Conservation (phyloP, 2,329 filamentous ascomycete species). For the Cladophialophora immunda region DNA sequence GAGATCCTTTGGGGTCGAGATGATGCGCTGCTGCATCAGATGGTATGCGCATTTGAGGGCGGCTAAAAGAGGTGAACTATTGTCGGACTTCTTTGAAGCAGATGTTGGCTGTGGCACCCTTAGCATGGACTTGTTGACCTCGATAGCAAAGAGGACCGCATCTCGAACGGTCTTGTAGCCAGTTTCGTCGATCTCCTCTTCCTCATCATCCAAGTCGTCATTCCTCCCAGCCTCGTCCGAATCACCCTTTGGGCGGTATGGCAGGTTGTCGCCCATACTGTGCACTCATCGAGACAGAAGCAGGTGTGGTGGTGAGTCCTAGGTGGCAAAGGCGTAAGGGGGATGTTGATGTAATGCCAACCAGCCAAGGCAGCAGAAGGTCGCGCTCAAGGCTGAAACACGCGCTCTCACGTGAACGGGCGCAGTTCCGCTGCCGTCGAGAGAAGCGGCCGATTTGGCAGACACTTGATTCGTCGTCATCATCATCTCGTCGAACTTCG, state of each 20-base stretch:
- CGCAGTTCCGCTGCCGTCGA: not conserved
- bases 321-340: not conserved
- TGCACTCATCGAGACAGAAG: not conserved
- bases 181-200: slow-evolving; percentile 57
- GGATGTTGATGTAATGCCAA: slow-evolving; percentile 15
- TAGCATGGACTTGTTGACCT: slow-evolving; percentile 90
- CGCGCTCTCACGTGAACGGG: slow-evolving; percentile 28
- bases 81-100: slow-evolving; percentile 77
- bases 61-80: slow-evolving; percentile 79
- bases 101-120: slow-evolving; percentile 65
- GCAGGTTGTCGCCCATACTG: slow-evolving; percentile 37
- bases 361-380: slow-evolving; percentile 3
- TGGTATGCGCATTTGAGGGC: slow-evolving; percentile 93
- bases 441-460: not conserved
- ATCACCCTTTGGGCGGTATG: slow-evolving; percentile 46
- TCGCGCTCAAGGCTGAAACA: slow-evolving; percentile 4
- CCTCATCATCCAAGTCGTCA: slow-evolving; percentile 53
- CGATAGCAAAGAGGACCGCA: slow-evolving; percentile 96
- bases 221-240: slow-evolving; percentile 47
- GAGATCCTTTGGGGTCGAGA: slow-evolving; percentile 95
- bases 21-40: slow-evolving; percentile 98
- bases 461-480: not conserved
- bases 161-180: slow-evolving; percentile 93
- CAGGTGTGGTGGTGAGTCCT: not conserved
- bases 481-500: not conserved